Evolutionary conservation across 768 basidiomycete species (phyloP), one percentile per base, ranked within the genome.

Genomic region (Crucibulum laeve): DNA sequence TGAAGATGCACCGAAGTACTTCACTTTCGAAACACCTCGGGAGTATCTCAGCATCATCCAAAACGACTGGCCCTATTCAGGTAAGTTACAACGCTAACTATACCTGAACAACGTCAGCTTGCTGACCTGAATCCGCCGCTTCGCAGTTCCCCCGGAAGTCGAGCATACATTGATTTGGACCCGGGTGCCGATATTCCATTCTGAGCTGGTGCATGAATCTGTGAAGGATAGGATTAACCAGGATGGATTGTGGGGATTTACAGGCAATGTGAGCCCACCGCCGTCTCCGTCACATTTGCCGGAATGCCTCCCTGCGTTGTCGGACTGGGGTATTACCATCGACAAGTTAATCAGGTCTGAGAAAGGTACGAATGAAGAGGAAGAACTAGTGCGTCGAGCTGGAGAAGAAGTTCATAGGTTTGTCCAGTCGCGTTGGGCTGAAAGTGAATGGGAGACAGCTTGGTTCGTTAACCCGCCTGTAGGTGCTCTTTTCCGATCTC

Each of bases 401-500:
- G 81, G 80, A 4, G 57, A 51, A 33, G 80, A 87, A 49, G 77
- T 90, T 33, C 69, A 76, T 25, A 62, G 60, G 38, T 91, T 84
- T 59, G 76, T 93, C 10, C 69, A 63, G 57, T 70, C 68, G 38
- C 66, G 79, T 38, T 92, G 91, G 91, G 52, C 55, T 14, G 86
- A 89, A 54, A 58, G 54, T 4, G 73, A 76, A n/a, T 93, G 87
- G 89, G 91, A 93, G 63, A 89, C 88, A 0, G 87, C 87, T 1
- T 93, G 91, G 91, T 91, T 91, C 55, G 84, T 90, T 33, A 92
- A 92, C 56, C 90, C 90, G 33, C 87, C 83, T 39, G 90, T 92
- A 53, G 57, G 85, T 62, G 4, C 39, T 44, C 17, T 14, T 21
- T 17, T 19, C 14, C 14, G 8, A 10, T 18, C 14, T 10, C 15